Conservation (phyloP, 2,329 filamentous ascomycete species). For the Aspergillus thermomutatus region DNA sequence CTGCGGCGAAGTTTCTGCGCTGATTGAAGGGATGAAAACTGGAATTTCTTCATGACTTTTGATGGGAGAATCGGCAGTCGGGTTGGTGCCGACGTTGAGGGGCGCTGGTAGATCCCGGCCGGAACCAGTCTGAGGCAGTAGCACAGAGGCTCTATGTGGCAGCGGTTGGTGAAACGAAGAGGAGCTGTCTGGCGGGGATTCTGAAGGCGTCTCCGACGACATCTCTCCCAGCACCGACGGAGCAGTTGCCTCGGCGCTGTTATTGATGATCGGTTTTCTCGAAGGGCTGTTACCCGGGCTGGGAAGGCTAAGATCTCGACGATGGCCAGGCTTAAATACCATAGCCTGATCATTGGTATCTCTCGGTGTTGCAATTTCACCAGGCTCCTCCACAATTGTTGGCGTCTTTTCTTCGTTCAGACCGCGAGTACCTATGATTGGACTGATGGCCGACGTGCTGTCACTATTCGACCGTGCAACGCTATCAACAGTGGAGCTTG, state of each 20-base stretch:
- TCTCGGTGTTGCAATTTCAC: conserved; percentile 29
- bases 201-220: conserved; percentile 36
- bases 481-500: conserved; percentile 51
- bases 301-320: conserved; percentile 57
- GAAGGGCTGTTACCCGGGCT: conserved; percentile 60
- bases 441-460: conserved; percentile 62
- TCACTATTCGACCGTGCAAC: conserved; percentile 60
- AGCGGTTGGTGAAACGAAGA: conserved; percentile 4
- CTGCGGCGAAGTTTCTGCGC: conserved; percentile 34
- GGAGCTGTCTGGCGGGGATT: conserved; percentile 15
- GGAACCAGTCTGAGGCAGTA: conserved; percentile 3
- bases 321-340: conserved; percentile 52
- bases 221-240: conserved; percentile 46
- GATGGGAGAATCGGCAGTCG: conserved; percentile 12
- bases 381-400: conserved; percentile 54
- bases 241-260: conserved; percentile 33
- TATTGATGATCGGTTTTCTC: conserved; percentile 53
- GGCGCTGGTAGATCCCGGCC: conserved; percentile 29
- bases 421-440: conserved; percentile 54
- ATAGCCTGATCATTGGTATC: conserved; percentile 23
- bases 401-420: conserved; percentile 45
- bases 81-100: conserved; percentile 27
- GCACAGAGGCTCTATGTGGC: conserved; percentile 2
- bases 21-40: conserved; percentile 30
- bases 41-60: conserved; percentile 24